Conservation (phyloP, 2,329 filamentous ascomycete genomes). For the Catunica adiposa region DNA sequence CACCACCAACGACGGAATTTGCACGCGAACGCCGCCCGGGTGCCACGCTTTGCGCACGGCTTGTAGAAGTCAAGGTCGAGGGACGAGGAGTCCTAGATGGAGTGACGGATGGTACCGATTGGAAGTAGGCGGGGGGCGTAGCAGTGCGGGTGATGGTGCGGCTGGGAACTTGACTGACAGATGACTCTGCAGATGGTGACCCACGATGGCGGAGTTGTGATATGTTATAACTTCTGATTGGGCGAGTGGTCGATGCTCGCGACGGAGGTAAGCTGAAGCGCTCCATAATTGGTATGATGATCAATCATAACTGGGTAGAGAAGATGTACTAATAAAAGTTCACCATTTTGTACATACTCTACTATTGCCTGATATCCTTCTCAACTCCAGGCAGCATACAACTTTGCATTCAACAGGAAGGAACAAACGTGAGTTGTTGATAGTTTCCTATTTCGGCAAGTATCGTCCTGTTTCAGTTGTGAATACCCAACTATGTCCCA, state of each 20-base stretch:
- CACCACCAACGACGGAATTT: constrained; percentile 26
- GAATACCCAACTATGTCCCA: too few relatives aligned
- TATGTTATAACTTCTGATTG: neutral
- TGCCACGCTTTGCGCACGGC: constrained; percentile 23
- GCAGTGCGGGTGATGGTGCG: constrained; percentile 10
- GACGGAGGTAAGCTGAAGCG: constrained; percentile 2
- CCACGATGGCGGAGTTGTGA: neutral
- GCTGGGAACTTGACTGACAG: constrained; percentile 11
- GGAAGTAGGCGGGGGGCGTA: constrained; percentile 1
- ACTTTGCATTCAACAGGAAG: too few relatives aligned
- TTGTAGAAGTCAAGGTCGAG: constrained; percentile 11
- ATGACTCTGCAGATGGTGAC: constrained; percentile 11
- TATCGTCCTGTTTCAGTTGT: neutral
- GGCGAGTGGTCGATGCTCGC: neutral
- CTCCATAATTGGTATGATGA: neutral
- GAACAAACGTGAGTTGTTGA: too few relatives aligned
- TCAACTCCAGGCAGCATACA: neutral
- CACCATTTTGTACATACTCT: too few relatives aligned
- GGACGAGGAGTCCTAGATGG: constrained; percentile 7
- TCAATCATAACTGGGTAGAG: too few relatives aligned
- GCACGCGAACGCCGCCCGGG: constrained; percentile 31
- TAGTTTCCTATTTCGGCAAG: neutral
- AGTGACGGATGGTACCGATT: constrained; percentile 2
- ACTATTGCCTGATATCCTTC: too few relatives aligned
- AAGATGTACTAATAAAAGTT: too few relatives aligned